phyloP scores from a whole-genome alignment of 805 yeast species.

The Spathaspora hagerdaliae region DNA sequence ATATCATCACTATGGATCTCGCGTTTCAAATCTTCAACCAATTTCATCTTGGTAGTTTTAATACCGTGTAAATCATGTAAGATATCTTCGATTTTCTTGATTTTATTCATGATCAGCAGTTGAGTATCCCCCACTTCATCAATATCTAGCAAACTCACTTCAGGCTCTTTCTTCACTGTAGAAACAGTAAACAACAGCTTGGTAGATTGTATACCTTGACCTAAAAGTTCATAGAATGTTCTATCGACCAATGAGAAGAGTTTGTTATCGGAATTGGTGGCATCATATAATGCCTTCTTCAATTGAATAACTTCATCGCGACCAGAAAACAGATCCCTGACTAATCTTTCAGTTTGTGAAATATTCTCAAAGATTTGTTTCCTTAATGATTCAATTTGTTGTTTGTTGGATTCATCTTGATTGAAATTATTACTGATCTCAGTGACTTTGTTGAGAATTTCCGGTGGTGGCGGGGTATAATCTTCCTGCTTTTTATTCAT shows the following conservation, averaged over 20 bases:
- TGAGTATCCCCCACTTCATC: slow-evolving; percentile 44
- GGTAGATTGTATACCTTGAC: slow-evolving; percentile 40
- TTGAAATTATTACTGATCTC: slow-evolving; percentile 22
- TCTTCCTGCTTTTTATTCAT: slow-evolving; percentile 10
- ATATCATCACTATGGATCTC: slow-evolving; percentile 81
- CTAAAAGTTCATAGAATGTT: slow-evolving; percentile 21
- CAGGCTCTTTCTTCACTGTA: slow-evolving; percentile 11
- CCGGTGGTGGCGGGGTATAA: background rate
- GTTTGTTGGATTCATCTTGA: slow-evolving; percentile 33
- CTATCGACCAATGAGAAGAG: slow-evolving; percentile 44
- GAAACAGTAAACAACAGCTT: slow-evolving; percentile 23
- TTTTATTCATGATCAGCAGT: slow-evolving; percentile 10
- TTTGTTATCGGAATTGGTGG: slow-evolving; percentile 55
- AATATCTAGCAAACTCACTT: slow-evolving; percentile 60
- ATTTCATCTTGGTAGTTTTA: slow-evolving; percentile 58
- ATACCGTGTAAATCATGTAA: slow-evolving; percentile 59
- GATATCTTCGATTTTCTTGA: slow-evolving; percentile 51
- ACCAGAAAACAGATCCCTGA: slow-evolving; percentile 1
- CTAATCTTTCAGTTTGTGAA: slow-evolving; percentile 26
- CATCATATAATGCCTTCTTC: slow-evolving; percentile 58
- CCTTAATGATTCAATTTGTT: slow-evolving; percentile 26
- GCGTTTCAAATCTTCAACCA: slow-evolving; percentile 62
- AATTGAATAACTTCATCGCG: slow-evolving; percentile 56
- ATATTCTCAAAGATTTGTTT: slow-evolving; percentile 33
- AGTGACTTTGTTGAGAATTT: slow-evolving; percentile 9